Base-by-base conservation (phyloP, 805 yeast species). In the Pichia pseudocactophila region DNA sequence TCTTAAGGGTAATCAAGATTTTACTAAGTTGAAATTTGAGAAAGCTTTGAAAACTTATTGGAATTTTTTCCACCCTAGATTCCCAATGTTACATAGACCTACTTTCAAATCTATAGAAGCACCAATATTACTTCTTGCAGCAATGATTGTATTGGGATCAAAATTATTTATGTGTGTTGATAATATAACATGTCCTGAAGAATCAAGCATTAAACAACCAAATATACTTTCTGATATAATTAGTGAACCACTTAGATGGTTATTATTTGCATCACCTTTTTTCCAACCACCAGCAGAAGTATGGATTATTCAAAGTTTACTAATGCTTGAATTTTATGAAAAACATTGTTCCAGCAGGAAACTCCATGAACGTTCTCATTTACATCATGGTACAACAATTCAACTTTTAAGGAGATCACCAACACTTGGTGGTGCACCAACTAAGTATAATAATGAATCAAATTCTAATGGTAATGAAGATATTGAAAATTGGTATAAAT, bases 381-480 rank as follows among this genome's bases (percentile, higher is more conserved):
- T 87, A 17, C 95, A 87, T 56, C 96, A 86, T 58, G 95, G 92
- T 4, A 82, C 95, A 0, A 78, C 89, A 0, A 78, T 85, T 33
- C 95, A 86, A 59, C 62, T 86, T 34, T 62, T 86, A 39, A 65
- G 94, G 50, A 68, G 95, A 51, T 76, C 86, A 0, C 86, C 94
- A 1, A 73, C 82, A 1, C 60, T 86, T 28, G 88, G 88, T 12
- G 88, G 88, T 0, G 76, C 81, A 43, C 84, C 87, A 0, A 61
- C 57, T 57, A 36, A 62, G 51, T 20, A 51, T 15, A 48, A 43
- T 19, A 36, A 50, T 49, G 45, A 42, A 15, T 26, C 42, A 19
- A 33, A 22, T 22, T 22, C 25, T 22, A 22, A 34, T 4, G 31
- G 13, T 12, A 42, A 41, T 17, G 59, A 54, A 18, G 53, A 52